Evolutionary conservation across 169 alveolate species (phyloP), one percentile per base, ranked within the genome.

Genomic region (Eimeria sp.): DNA sequence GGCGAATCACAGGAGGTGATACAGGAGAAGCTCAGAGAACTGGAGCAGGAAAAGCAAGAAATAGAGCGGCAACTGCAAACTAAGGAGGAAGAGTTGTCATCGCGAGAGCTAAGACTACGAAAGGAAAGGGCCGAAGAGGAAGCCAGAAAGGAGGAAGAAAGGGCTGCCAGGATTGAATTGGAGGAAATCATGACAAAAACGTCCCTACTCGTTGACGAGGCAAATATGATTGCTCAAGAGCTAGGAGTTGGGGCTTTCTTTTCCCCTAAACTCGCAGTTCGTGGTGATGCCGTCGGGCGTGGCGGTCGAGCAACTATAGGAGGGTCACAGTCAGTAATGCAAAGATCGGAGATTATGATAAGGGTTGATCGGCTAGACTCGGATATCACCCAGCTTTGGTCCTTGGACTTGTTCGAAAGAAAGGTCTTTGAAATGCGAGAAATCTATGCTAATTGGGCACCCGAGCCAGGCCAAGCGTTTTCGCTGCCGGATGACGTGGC

Each of bases 371-470:
- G 96, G 20, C 49, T 87, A 82, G 96, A 95, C 43, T 70, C 94
- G 1, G 96, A 87, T 43, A 47, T 95, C 43, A 92, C 93, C 10
- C 95, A 95, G 86, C 75, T 88, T 11, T 95, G 96, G 96, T 61
- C 93, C 22, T 78, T 95, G n/a, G 96, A 95, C 34, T 83, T 88
- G 40, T 95, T 95, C 40, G 96, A 95, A 63, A 72, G 86, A 40
- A 95, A 95, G 76, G 93, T 95, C 54, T 95, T 95, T 51, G 95
- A 86, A 10, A 95, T 95, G 95, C 82, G 96, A 34, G 96, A 95
- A 70, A 67, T 95, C 34, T 86, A 87, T 65, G 92, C 72, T 51
- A 82, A 84, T 27, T 87, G 86, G 89, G 73, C 80, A 18, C 75
- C 95, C 2, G 86, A 82, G 30, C 89, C 88, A 27, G 91, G 82